A percentile compares a stretch with the other conserved stretches of the same genome.
Conservation (phyloP, 345 rosid genomes). For the Turnera subulata region DNA sequence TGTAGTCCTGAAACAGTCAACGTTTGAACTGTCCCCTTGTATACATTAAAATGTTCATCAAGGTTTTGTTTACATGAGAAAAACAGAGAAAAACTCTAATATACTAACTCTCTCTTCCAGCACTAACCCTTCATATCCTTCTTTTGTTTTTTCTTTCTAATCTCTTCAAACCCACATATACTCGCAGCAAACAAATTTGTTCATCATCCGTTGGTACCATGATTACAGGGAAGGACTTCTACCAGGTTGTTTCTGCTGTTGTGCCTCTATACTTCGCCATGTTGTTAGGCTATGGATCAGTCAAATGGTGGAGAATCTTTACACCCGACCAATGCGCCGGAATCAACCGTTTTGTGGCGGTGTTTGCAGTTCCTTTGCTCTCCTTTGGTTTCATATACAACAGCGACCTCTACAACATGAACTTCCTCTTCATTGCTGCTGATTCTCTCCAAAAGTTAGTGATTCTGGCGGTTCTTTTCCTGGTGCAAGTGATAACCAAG, state of each 20-base stretch:
- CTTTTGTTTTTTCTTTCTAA: too few relatives aligned
- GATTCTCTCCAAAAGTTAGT: slow-evolving; percentile 49
- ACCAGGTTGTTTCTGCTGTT: slow-evolving; percentile 27
- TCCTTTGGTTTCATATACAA: slow-evolving; percentile 36
- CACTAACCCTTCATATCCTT: too few relatives aligned
- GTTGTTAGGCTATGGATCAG: slow-evolving; percentile 30
- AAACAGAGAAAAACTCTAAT: too few relatives aligned
- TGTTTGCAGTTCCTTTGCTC: slow-evolving; percentile 28
- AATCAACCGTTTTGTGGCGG: slow-evolving; percentile 35
- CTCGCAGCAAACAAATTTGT: too few relatives aligned
- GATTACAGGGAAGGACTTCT: slow-evolving; percentile 28
- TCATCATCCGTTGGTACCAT: not conserved
- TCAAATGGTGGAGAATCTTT: slow-evolving; percentile 36
- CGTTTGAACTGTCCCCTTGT: too few relatives aligned
- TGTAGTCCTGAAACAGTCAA: too few relatives aligned
- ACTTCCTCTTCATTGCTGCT: slow-evolving; percentile 49
- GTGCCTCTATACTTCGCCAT: slow-evolving; percentile 29
- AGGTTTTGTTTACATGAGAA: too few relatives aligned
- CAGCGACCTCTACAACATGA: slow-evolving; percentile 45
- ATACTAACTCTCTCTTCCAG: too few relatives aligned
- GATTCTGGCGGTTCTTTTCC: slow-evolving; percentile 37
- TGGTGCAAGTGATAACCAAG: slow-evolving; percentile 38
- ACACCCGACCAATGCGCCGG: slow-evolving; percentile 35
- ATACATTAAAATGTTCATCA: too few relatives aligned
- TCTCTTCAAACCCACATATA: too few relatives aligned